phyloP scores from a whole-genome alignment of 129 eudicot species.

The Flaveria sonorensis region DNA sequence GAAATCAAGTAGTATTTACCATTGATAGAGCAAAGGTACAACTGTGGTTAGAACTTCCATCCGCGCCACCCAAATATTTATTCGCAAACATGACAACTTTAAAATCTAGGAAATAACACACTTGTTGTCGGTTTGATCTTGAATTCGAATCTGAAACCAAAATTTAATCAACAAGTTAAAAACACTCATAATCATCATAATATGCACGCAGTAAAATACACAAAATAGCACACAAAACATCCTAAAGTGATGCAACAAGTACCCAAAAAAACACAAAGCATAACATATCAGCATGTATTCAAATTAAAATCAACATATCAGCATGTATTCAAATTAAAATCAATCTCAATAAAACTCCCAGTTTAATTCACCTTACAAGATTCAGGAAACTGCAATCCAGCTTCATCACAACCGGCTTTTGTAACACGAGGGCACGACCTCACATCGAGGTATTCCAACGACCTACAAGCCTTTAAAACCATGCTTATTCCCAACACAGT shows the following conservation, averaged over 20 bases:
- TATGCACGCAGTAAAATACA: constrained; percentile 20
- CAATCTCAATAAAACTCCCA: constrained; percentile 77
- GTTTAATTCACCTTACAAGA: constrained; percentile 71
- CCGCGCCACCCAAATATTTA: constrained; percentile 5
- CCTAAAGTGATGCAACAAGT: neutral
- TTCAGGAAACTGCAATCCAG: constrained; percentile 76
- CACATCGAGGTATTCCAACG: constrained; percentile 74
- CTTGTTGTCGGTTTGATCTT: constrained; percentile 14
- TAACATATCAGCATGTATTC: constrained; percentile 7
- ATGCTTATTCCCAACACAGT: constrained; percentile 61
- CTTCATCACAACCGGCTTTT: constrained; percentile 65
- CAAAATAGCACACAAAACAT: neutral
- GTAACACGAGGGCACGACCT: constrained; percentile 82
- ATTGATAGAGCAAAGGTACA: constrained; percentile 5
- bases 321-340: constrained; percentile 42
- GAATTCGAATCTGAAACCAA: constrained; percentile 32
- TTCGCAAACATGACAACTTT: neutral
- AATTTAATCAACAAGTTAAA: constrained; percentile 8
- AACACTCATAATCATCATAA: constrained; percentile 2
- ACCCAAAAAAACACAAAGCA: neutral
- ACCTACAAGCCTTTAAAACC: constrained; percentile 60
- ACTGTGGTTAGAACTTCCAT: neutral
- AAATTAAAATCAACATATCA: constrained; percentile 44
- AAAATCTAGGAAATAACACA: constrained; percentile 33
- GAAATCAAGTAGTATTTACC: neutral